Conservation (phyloP, 1,284 basidiomycete genomes). For the Cutaneotrichosporon cyanovorans region DNA sequence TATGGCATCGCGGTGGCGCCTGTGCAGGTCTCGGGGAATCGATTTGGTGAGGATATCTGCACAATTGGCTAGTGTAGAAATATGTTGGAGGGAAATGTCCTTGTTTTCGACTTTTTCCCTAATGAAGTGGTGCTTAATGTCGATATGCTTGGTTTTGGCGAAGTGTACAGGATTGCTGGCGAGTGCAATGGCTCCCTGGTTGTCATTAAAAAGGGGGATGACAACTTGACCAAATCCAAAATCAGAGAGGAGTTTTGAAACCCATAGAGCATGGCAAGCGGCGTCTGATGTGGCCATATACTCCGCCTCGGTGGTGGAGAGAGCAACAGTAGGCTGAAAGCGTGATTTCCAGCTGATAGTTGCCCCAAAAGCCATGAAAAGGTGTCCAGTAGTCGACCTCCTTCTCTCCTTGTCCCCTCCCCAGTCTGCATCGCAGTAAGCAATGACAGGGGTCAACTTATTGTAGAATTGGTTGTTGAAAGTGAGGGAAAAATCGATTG, state of each 20-base stretch:
- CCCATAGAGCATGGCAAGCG: slow-evolving; percentile 8
- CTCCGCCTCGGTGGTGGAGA: slow-evolving; percentile 22
- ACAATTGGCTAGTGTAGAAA: neutral
- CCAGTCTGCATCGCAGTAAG: slow-evolving; percentile 19
- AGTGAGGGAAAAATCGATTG: slow-evolving; percentile 7
- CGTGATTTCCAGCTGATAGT: slow-evolving; percentile 19
- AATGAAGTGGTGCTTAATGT: neutral
- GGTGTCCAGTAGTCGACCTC: slow-evolving; percentile 26
- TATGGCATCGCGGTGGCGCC: neutral
- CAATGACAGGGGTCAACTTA: no score
- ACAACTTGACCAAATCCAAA: neutral
- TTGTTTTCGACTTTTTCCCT: neutral
- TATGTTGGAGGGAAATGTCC: neutral
- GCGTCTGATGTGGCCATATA: slow-evolving; percentile 18
- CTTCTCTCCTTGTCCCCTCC: slow-evolving; percentile 16
- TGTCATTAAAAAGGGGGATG: neutral
- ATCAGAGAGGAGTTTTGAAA: slow-evolving; percentile 1
- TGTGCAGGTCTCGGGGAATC: neutral
- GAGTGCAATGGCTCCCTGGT: neutral
- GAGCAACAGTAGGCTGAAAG: slow-evolving; percentile 23
- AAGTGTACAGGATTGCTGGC: neutral
- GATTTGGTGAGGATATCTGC: neutral
- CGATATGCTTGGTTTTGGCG: neutral
- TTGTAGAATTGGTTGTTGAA: slow-evolving; percentile 7
- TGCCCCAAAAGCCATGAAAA: slow-evolving; percentile 19